Conservation (phyloP, 2,329 filamentous ascomycete genomes). For the Hansfordia pulvinata region DNA sequence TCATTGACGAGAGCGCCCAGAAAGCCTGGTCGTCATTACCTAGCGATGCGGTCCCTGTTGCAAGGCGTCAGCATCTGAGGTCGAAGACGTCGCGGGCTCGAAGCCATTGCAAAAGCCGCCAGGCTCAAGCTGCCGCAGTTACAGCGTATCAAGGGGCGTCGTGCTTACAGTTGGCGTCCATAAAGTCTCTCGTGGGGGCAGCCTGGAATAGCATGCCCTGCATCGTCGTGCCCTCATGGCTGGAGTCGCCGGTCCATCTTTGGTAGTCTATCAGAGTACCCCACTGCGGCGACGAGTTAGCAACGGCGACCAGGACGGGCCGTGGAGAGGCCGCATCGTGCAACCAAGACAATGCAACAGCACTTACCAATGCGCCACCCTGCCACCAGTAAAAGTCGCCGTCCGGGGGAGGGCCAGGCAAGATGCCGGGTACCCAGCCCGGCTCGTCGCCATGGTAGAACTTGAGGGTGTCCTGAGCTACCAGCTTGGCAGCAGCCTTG, state of each 20-base stretch:
- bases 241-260: constrained; percentile 49
- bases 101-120: no score
- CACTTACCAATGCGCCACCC: constrained; percentile 51
- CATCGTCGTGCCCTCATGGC: constrained; percentile 46
- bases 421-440: constrained; percentile 39
- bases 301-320: no score
- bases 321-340: no score
- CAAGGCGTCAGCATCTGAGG: no score
- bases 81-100: no score
- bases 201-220: constrained; percentile 44
- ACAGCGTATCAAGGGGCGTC: no score
- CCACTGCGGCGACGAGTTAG: no score
- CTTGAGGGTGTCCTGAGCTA: constrained; percentile 35
- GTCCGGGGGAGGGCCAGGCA: constrained; percentile 38
- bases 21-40: constrained; percentile 62
- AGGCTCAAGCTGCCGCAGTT: no score
- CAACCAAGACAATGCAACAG: no score
- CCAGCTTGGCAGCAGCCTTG: constrained; percentile 26
- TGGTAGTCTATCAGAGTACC: constrained; percentile 58
- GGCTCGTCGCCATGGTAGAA: constrained; percentile 36
- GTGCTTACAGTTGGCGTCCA: constrained; percentile 47
- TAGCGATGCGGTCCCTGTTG: constrained; percentile 38
- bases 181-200: constrained; percentile 41
- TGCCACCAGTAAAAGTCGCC: constrained; percentile 66
- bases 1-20: constrained; percentile 56